Conservation (phyloP, 441 rosid species). For the Cnidoscolus chayamansa region DNA sequence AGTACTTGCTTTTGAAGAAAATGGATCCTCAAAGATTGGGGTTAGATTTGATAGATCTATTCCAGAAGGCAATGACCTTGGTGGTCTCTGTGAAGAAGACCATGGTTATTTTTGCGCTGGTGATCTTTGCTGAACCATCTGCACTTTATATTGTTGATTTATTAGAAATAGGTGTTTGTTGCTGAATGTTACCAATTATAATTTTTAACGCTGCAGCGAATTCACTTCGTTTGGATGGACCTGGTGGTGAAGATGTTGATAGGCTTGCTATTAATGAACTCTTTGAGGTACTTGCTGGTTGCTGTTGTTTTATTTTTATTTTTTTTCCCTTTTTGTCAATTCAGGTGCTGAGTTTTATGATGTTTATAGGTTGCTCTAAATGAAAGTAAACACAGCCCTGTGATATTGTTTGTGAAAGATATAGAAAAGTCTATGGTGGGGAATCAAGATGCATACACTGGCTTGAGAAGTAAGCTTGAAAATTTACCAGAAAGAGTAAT, state of each 20-base stretch:
- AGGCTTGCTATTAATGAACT: conserved; percentile 80
- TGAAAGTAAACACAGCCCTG: conserved; percentile 68
- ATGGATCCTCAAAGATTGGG: conserved; percentile 83
- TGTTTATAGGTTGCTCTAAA: conserved; percentile 61
- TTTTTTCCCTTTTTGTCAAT: not conserved
- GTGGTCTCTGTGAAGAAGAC: conserved; percentile 90
- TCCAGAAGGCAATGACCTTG: conserved; percentile 92
- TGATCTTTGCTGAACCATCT: conserved; percentile 26
- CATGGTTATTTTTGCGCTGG: conserved; percentile 94
- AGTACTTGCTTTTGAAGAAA: conserved; percentile 89
- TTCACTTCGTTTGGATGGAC: conserved; percentile 77
- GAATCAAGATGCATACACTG: conserved; percentile 65
- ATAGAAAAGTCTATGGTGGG: conserved; percentile 85
- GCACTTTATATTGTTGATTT: not conserved
- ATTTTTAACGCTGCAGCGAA: conserved; percentile 44
- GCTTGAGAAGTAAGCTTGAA: conserved; percentile 75
- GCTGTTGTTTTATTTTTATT: conserved; percentile 1
- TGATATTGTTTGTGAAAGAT: conserved; percentile 86
- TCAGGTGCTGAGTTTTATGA: conserved; percentile 21
- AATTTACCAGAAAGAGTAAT: conserved; percentile 72
- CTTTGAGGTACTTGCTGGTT: conserved; percentile 63
- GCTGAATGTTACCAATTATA: conserved; percentile 6
- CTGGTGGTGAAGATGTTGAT: conserved; percentile 80
- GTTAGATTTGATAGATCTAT: conserved; percentile 89
- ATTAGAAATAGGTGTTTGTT: not conserved